Percentiles rank a stretch among this genome's conserved stretches.
These are phyloP conservation scores for Phalaenopsis aphrodite DNA, from an alignment of 106 monocot genomes.

Conservation along the genomic window DNA sequence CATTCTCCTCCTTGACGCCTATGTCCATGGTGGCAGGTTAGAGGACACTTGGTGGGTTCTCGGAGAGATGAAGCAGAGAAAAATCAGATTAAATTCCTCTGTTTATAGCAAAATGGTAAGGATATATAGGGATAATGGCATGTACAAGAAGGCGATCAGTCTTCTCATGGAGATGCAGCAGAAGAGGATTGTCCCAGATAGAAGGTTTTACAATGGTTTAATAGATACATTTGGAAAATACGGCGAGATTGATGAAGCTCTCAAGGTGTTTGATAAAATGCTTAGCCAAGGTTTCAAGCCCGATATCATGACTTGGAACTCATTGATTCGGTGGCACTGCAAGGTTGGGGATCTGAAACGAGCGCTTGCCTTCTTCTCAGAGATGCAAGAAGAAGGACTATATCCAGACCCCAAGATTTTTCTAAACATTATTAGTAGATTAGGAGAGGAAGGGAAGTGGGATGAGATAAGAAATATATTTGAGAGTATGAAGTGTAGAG, in stretches of 20 bases:
- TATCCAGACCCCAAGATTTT: slow-evolving; percentile 78
- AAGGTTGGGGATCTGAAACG: slow-evolving; percentile 41
- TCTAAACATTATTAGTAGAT: slow-evolving; percentile 36
- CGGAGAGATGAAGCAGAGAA: slow-evolving; percentile 42
- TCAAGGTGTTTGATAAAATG: slow-evolving; percentile 56
- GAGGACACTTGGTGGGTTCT: slow-evolving; percentile 67
- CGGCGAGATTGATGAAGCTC: slow-evolving; percentile 43
- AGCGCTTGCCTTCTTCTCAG: slow-evolving; percentile 36
- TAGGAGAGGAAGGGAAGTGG: slow-evolving; percentile 78
- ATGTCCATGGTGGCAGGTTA: slow-evolving; percentile 41
- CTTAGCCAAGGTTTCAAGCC: slow-evolving; percentile 37
- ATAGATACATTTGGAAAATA: slow-evolving; percentile 64
- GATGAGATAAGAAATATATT: slow-evolving; percentile 47
- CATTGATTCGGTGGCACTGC: slow-evolving; percentile 59
- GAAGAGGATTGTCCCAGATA: slow-evolving; percentile 25
- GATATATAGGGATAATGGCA: slow-evolving; percentile 72
- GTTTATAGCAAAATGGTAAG: slow-evolving; percentile 43
- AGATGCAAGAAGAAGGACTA: slow-evolving; percentile 68
- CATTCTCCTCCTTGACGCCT: slow-evolving; percentile 47
- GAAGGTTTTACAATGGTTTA: slow-evolving; percentile 41
- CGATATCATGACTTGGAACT: slow-evolving; percentile 58
- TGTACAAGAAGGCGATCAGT: slow-evolving; percentile 80
- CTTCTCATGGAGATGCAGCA: slow-evolving; percentile 55
- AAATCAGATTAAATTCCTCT: slow-evolving; percentile 23
- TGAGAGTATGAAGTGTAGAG: slow-evolving; percentile 45